Evolutionary conservation across 768 basidiomycete genomes (phyloP), one percentile per base, ranked within the genome.

Genomic region (Hortiboletus campestris): DNA sequence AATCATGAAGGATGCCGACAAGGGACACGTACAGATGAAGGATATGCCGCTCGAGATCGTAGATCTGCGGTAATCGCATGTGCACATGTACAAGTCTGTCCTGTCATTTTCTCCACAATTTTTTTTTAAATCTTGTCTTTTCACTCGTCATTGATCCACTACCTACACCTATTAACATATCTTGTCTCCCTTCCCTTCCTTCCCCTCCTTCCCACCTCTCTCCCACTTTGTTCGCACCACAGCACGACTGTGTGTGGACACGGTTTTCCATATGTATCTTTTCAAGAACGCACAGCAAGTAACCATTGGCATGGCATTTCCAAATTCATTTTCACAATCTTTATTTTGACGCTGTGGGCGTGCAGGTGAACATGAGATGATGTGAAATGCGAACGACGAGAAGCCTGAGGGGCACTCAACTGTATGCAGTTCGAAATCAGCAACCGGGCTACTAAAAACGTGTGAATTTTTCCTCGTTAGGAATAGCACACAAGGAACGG

Each of bases 21-120:
- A 85, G 67, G 88, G 88, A 0, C 92, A 94, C 69, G 90, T 93
- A 11, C 82, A 84, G 64, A 87, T 89, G 79, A 85, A 81, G 58
- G 86, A 90, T 42, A 68, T 83, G 31, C 71, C 81, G 1, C 71
- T 94, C 47, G 92, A 94, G 72, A 91, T 92, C 55, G 86, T 92
- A n/a, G 92, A 94, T 73, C 65, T 94, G 59, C 84, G 92, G 61
- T 72, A 31, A 62, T 51, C 41, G 4, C 16, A 13, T n/a, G 16
- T 4, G 8, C 13, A 36, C 25, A n/a, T 41, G 20, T 25, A 25
- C 25, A 20, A 17, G 19, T n/a, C 22, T 8, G 29, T 34, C 17
- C 20, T 28, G n/a, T 31, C 17, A 31, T n/a, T 11, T 34, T 36
- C 28, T 38, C 11, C 9, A 7, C 32, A 13, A 11, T 10, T 11